Conservation (phyloP, 2,329 filamentous ascomycete species). For the Xylariaceae sp. region DNA sequence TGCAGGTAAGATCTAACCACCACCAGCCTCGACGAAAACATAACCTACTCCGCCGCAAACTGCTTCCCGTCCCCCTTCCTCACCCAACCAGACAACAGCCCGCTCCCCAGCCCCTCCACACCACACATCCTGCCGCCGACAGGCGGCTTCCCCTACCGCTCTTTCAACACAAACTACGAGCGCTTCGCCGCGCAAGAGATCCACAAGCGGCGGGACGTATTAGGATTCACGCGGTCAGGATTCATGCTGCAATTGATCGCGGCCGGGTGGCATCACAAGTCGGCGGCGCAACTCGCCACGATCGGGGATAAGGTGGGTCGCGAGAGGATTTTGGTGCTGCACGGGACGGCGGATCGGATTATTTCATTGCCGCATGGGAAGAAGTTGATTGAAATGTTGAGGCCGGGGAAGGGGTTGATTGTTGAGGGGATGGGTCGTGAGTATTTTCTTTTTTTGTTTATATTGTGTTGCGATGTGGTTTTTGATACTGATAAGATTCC, state of each 20-base stretch:
- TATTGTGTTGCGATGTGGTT: background rate
- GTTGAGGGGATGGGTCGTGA: constrained; percentile 62
- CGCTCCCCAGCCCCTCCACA: constrained; percentile 40
- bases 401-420: constrained; percentile 52
- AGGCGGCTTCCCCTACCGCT: constrained; percentile 25
- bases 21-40: constrained; percentile 53
- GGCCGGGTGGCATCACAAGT: constrained; percentile 75
- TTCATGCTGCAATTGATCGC: constrained; percentile 75
- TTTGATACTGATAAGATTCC: background rate
- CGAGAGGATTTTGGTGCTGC: constrained; percentile 69
- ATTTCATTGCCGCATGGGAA: constrained; percentile 65
- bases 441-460: constrained; percentile 2
- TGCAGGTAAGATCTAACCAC: background rate
- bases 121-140: constrained; percentile 35
- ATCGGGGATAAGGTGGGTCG: constrained; percentile 66
- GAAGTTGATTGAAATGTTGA: constrained; percentile 59
- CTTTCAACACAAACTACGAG: constrained; percentile 72
- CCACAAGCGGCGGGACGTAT: constrained; percentile 58
- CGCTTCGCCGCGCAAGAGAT: constrained; percentile 78
- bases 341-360: constrained; percentile 74
- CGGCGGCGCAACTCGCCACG: constrained; percentile 55
- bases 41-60: constrained; percentile 58
- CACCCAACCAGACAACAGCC: constrained; percentile 51
- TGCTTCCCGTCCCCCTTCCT: constrained; percentile 65
- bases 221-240: constrained; percentile 57